A percentile compares a stretch with the other conserved stretches of the same genome.
phyloP scores from a whole-genome alignment of 306 rosid species.

The Cotoneaster glaucophyllus region DNA sequence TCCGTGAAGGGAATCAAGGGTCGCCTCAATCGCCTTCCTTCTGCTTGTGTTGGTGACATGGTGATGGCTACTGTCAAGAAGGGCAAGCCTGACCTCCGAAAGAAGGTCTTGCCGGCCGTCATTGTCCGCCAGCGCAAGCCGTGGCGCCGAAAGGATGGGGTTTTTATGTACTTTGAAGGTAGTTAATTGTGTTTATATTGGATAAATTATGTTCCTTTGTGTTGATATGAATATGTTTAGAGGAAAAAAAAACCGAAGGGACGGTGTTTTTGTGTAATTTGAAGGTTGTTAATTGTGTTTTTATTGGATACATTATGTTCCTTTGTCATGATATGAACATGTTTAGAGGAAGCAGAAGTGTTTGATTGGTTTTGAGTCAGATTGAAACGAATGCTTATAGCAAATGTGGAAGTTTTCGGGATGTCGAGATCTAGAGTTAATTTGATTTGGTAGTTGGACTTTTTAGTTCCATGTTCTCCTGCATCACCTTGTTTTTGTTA shows the following conservation, averaged over 20 bases:
- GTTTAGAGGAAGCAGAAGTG: background rate
- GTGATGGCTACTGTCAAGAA: slow-evolving; percentile 97
- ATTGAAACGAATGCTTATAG: background rate
- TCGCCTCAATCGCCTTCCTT: slow-evolving; percentile 72
- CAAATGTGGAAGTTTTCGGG: background rate
- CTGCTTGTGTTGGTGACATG: slow-evolving; percentile 95
- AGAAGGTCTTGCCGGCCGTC: slow-evolving; percentile 89
- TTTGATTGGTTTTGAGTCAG: background rate
- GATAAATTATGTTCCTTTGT: background rate
- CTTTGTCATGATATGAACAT: background rate
- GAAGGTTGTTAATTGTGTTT: too few species aligned
- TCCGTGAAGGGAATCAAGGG: slow-evolving; percentile 95
- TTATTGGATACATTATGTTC: too few species aligned
- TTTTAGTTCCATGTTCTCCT: background rate
- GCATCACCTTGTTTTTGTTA: background rate
- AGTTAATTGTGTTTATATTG: too few species aligned
- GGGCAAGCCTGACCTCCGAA: slow-evolving; percentile 85
- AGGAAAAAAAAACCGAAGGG: too few species aligned
- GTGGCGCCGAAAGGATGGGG: slow-evolving; percentile 94
- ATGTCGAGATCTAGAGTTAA: background rate
- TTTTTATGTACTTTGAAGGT: slow-evolving; percentile 93
- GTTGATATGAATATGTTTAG: background rate
- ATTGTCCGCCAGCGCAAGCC: slow-evolving; percentile 92
- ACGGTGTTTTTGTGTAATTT: too few species aligned
- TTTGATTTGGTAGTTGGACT: background rate